These are phyloP conservation scores for Globisporangium cystogenes DNA, from an alignment of 352 stramenopile genomes.

Conservation along the genomic window DNA sequence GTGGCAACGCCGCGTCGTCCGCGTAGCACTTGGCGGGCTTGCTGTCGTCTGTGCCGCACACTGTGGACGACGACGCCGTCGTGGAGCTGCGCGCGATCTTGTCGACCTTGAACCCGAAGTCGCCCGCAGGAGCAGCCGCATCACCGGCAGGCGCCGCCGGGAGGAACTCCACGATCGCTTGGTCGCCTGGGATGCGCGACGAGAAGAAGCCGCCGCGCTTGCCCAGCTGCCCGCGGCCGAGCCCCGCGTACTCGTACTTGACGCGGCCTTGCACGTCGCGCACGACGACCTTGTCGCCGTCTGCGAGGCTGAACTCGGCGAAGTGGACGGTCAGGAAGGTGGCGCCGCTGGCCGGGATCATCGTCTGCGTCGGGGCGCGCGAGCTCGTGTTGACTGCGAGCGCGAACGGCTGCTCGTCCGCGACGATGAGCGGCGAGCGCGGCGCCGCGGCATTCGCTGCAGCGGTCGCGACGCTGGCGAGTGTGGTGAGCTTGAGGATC, in stretches of 20 bases:
- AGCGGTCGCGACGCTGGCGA: background rate
- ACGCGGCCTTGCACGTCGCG: slow-evolving; percentile 11
- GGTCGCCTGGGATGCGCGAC: slow-evolving; percentile 13
- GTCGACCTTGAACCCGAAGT: slow-evolving; percentile 28
- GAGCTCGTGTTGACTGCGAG: slow-evolving; percentile 20
- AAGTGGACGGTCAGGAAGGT: slow-evolving; percentile 41
- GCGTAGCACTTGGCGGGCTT: slow-evolving; percentile 27
- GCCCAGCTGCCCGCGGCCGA: slow-evolving; percentile 26
- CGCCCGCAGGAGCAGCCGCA: background rate
- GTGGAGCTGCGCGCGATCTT: slow-evolving; percentile 24
- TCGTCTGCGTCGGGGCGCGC: slow-evolving; percentile 12
- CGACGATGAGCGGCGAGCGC: slow-evolving; percentile 16
- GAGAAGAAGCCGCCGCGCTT: slow-evolving; percentile 30
- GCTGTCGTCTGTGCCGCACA: slow-evolving; percentile 30
- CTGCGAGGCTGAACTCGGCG: slow-evolving; percentile 24
- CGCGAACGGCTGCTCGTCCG: slow-evolving; percentile 14
- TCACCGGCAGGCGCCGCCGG: slow-evolving; percentile 5
- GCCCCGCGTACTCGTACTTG: slow-evolving; percentile 19
- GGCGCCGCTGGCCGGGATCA: slow-evolving; percentile 14
- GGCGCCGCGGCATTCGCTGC: background rate
- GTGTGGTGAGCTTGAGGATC: slow-evolving; percentile 1
- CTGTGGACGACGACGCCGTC: slow-evolving; percentile 10
- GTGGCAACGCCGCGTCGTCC: slow-evolving; percentile 11
- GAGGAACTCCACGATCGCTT: slow-evolving; percentile 22
- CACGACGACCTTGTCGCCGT: slow-evolving; percentile 22